Conservation (phyloP, 2,329 filamentous ascomycete species). For the Talaromyces islandicus region DNA sequence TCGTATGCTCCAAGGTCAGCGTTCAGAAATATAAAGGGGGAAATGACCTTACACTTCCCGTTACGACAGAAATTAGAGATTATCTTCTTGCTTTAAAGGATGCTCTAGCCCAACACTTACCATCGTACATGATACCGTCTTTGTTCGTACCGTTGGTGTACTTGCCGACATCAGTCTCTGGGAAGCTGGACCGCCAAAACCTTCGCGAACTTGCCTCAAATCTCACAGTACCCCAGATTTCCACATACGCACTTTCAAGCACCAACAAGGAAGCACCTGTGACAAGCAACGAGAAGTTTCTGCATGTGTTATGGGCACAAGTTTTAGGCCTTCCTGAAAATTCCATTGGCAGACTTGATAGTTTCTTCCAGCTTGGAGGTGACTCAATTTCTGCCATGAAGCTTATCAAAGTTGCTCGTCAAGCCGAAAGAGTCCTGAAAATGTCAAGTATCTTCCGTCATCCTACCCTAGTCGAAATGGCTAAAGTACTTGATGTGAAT, state of each 20-base stretch:
- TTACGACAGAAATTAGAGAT: background rate
- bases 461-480: background rate
- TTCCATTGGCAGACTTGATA: background rate
- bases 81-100: background rate
- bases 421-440: background rate
- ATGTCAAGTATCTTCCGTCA: background rate
- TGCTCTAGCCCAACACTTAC: background rate
- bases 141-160: background rate
- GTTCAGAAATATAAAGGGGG: background rate
- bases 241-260: background rate
- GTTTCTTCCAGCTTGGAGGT: slow-evolving; percentile 1
- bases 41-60: background rate
- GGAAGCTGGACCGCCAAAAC: background rate
- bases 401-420: background rate
- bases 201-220: background rate
- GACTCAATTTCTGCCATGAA: slow-evolving; percentile 4
- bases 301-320: background rate
- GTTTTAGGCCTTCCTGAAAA: background rate
- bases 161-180: slow-evolving; percentile 1
- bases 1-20: background rate
- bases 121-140: slow-evolving; percentile 4
- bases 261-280: background rate
- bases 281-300: background rate
- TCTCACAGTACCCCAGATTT: background rate
- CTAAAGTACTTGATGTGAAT: background rate